Conservation (phyloP, 345 rosid genomes). For the Punica granatum region DNA sequence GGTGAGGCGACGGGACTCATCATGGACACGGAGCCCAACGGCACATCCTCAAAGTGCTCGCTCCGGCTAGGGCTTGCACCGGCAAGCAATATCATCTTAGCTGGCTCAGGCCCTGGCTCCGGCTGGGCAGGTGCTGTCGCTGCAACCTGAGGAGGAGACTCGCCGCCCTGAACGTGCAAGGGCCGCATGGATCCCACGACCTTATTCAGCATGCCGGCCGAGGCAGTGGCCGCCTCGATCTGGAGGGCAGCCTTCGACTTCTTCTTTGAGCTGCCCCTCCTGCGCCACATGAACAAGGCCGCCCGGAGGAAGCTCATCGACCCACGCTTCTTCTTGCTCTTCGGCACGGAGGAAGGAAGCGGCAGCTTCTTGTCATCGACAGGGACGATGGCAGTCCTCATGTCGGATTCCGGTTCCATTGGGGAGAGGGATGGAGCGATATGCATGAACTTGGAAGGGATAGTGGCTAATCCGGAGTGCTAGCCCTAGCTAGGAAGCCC, state of each 20-base stretch:
- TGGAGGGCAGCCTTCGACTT: constrained; percentile 26
- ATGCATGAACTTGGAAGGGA: background rate
- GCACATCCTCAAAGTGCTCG: constrained; percentile 23
- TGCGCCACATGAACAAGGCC: constrained; percentile 37
- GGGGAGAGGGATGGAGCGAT: background rate
- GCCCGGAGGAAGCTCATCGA: constrained; percentile 37
- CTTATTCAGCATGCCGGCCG: constrained; percentile 26
- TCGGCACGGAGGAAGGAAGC: background rate
- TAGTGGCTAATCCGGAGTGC: no score
- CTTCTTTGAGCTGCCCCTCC: constrained; percentile 11
- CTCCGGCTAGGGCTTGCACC: background rate
- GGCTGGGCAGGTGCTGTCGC: background rate
- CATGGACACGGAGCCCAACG: constrained; percentile 13
- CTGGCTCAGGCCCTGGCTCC: background rate
- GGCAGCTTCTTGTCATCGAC: constrained; percentile 10
- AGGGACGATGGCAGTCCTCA: background rate
- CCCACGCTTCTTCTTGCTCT: constrained; percentile 32
- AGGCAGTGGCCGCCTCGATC: constrained; percentile 4
- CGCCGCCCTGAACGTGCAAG: constrained; percentile 24
- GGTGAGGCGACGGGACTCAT: background rate
- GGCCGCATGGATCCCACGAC: constrained; percentile 45
- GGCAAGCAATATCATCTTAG: background rate
- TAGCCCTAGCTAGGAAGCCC: background rate
- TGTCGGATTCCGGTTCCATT: background rate
- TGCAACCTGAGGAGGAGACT: constrained; percentile 19